Evolutionary conservation across 2,329 filamentous ascomycete species (phyloP), one percentile per base, ranked within the genome.

Genomic region (Rhynchosporium agropyri): DNA sequence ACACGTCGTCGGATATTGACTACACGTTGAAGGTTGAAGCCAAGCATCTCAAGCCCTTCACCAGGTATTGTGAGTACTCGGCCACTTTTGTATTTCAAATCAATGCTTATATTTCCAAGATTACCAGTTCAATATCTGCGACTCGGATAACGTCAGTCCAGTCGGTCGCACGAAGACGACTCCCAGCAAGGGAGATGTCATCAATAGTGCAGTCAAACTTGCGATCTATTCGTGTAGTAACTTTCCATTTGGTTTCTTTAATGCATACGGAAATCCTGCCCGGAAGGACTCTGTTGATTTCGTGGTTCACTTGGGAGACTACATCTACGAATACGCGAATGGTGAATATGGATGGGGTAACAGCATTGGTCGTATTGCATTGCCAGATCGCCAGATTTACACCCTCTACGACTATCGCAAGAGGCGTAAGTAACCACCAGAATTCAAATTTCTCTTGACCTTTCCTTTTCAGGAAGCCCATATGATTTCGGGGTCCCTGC

Each of bases 161-260:
- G 57, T 90, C 29, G 89, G 89, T 13, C 79, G 86, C 10, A 91
- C 89, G 29, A 91, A 91, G 78, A 91, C 89, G 0, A 83, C 85
- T 4, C 88, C 89, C 2, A 74, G 76, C 2, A 77, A 79, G 13
- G 77, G 83, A 15, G 83, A 88, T 60, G 78, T 83, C 29, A 81
- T 87, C 5, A 78, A 81, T 1, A 76, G 81, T 20, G 68, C 71
- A n/a, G 77, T 91, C 60, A 83, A 79, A 45, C 78, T 91, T 60
- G 88, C 88, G 1, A 81, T 92, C 0, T 91, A 88, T 73, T 90
- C 87, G 2, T 91, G 89, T 78, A 82, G 80, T 68, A 91, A 90
- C 74, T 90, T 82, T 67, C 84, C 80, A 2, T 79, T 78, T 49
- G 84, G 83, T 0, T 86, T 83, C 73, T 86, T 86, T 75, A 87